phyloP scores from a whole-genome alignment of 306 rosid species.

The Prunus mume region DNA sequence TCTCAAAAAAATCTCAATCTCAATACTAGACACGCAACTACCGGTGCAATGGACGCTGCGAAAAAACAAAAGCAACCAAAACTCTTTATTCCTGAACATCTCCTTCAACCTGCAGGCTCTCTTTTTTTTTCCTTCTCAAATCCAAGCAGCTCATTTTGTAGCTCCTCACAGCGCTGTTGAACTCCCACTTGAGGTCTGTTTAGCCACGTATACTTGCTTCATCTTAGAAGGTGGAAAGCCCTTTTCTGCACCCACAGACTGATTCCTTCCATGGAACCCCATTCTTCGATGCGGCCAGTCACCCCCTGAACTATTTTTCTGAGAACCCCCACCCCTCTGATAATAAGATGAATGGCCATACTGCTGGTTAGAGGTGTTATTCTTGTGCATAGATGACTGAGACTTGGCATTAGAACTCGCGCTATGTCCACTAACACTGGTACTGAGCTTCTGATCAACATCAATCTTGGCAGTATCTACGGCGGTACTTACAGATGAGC shows the following conservation, averaged over 20 bases:
- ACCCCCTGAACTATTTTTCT: slow-evolving; percentile 58
- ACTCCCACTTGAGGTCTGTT: slow-evolving; percentile 63
- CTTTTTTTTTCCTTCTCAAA: background rate
- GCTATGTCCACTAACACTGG: slow-evolving; percentile 44
- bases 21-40: slow-evolving; percentile 32
- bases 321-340: slow-evolving; percentile 64
- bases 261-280: slow-evolving; percentile 81
- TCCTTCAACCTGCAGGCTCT: slow-evolving; percentile 12
- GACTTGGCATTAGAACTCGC: slow-evolving; percentile 39
- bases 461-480: slow-evolving; percentile 46
- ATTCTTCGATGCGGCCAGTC: slow-evolving; percentile 81
- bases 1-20: slow-evolving; percentile 35
- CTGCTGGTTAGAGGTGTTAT: slow-evolving; percentile 47
- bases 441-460: slow-evolving; percentile 37
- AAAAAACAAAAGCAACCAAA: slow-evolving; percentile 26
- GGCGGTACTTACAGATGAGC: slow-evolving; percentile 33
- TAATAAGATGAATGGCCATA: slow-evolving; percentile 62
- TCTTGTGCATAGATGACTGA: slow-evolving; percentile 49
- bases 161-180: slow-evolving; percentile 43
- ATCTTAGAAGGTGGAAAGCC: slow-evolving; percentile 59
- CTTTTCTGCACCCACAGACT: slow-evolving; percentile 58
- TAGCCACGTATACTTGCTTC: slow-evolving; percentile 92
- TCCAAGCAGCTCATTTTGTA: slow-evolving; percentile 19
- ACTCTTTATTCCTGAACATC: slow-evolving; percentile 37
- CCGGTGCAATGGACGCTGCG: slow-evolving; percentile 30